Base-by-base conservation (phyloP, 768 basidiomycete genomes). In the Mycena floridula region DNA sequence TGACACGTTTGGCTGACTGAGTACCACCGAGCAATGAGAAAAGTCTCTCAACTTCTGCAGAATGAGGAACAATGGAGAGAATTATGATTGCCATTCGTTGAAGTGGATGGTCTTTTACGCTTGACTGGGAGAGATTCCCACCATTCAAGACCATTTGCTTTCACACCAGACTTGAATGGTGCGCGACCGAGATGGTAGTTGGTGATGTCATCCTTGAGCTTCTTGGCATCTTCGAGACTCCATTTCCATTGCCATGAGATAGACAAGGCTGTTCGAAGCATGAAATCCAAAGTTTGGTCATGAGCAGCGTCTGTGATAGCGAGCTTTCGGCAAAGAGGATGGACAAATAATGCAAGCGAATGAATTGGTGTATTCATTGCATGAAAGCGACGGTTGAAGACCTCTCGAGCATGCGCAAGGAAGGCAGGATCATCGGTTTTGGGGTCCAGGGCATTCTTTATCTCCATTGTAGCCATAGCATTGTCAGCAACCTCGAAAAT, bases 291-390 rank as follows among this genome's bases (percentile, higher is more conserved):
- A 1, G 53, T 42, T 7, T 47, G 53, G 0, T 49, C 54, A 37
- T 56, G 53, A 0, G 43, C 44, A 0, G 45, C 51, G 16, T 58
- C 37, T 0, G 51, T 57, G 18, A 64, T 58, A 2, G 67, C 62
- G 25, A 70, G 63, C 45, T 58, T 60, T 22, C 55, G 49, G 47
- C 64, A 69, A 18, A 62, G 45, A 3, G 61, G 64, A 43, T 67
- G 65, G 4, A 68, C 55, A 42, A 59, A 68, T 0, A 70, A 51
- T 0, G 62, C 54, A 23, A 68, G 56, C 7, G 43, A 56, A 43
- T 68, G 63, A 7, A 59, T 23, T 22, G 58, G 47, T 3, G 59
- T 69, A 44, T 64, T 59, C 57, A 67, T 66, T 3, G 42, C 18
- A 40, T 63, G 60, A 28, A 69, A 69, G 7, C 46, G 37, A 0